A percentile compares a stretch with the other conserved stretches of the same genome.
phyloP scores from a whole-genome alignment of 1,139 yeast species.

The Protomyces arabidopsidicola region DNA sequence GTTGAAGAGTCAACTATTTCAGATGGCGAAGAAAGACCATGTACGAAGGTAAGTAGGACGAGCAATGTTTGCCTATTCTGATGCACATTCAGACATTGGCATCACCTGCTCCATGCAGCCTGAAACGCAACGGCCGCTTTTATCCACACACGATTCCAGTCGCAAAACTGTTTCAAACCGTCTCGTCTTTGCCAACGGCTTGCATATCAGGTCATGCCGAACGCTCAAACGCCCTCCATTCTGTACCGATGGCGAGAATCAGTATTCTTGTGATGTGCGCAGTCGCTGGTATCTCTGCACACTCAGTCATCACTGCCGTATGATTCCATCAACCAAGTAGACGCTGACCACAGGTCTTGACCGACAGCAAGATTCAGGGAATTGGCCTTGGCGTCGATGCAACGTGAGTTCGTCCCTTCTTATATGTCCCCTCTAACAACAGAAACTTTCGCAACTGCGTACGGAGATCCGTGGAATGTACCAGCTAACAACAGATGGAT shows the following conservation, averaged over 20 bases:
- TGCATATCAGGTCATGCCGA: too few species aligned
- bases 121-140: too few species aligned
- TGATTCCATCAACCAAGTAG: neutral
- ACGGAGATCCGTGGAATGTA: neutral
- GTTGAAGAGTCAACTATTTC: too few species aligned
- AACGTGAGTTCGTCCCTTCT: neutral
- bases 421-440: neutral
- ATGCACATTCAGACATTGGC: too few species aligned
- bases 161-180: too few species aligned
- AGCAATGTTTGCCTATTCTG: too few species aligned
- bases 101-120: too few species aligned
- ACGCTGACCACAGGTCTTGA: neutral
- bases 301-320: constrained; percentile 22
- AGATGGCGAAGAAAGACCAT: too few species aligned
- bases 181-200: too few species aligned
- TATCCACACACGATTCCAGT: too few species aligned
- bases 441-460: constrained; percentile 17
- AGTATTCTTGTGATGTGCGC: neutral
- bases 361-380: constrained; percentile 13
- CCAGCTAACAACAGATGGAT: constrained; percentile 6
- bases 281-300: constrained; percentile 4
- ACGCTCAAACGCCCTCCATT: too few species aligned
- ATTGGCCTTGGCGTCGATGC: constrained; percentile 25
- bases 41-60: too few species aligned
- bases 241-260: neutral